Evolutionary conservation across 2,329 filamentous ascomycete species (phyloP).

Genomic region (Fusarium chlamydosporum): DNA sequence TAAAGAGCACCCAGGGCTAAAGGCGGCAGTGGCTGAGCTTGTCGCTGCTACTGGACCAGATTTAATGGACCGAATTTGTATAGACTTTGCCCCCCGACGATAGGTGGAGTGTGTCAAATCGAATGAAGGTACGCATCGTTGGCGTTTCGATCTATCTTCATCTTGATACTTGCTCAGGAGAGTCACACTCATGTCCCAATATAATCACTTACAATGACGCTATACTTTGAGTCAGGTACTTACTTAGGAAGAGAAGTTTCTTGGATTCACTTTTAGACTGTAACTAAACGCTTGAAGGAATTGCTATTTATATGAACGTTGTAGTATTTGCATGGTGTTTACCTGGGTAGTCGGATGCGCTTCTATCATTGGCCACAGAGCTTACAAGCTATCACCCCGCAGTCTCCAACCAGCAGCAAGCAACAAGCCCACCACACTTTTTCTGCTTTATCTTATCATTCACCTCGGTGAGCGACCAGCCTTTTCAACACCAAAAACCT

Average conservation of each 20-base stretch:
- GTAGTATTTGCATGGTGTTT: neutral
- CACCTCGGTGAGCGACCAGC: slow-evolving; percentile 52
- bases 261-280: neutral
- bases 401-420: slow-evolving; percentile 17
- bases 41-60: slow-evolving; percentile 75
- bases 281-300: neutral
- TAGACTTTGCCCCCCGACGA: slow-evolving; percentile 64
- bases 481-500: slow-evolving; percentile 41
- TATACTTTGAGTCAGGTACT: neutral
- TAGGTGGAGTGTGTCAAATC: neutral
- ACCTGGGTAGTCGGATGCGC: neutral
- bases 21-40: slow-evolving; percentile 75
- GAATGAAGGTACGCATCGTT: neutral
- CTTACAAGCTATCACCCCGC: slow-evolving; percentile 44
- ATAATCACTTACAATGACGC: neutral
- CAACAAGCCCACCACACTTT: slow-evolving; percentile 40
- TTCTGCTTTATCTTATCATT: slow-evolving; percentile 55
- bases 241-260: neutral
- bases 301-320: neutral
- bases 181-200: neutral
- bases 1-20: slow-evolving; percentile 65
- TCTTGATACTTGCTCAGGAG: neutral
- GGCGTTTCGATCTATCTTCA: neutral
- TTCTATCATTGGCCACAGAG: slow-evolving; percentile 22
- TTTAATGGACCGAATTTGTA: slow-evolving; percentile 67